phyloP scores from a whole-genome alignment of 768 basidiomycete genomes.

The Naganishia randhawae region DNA sequence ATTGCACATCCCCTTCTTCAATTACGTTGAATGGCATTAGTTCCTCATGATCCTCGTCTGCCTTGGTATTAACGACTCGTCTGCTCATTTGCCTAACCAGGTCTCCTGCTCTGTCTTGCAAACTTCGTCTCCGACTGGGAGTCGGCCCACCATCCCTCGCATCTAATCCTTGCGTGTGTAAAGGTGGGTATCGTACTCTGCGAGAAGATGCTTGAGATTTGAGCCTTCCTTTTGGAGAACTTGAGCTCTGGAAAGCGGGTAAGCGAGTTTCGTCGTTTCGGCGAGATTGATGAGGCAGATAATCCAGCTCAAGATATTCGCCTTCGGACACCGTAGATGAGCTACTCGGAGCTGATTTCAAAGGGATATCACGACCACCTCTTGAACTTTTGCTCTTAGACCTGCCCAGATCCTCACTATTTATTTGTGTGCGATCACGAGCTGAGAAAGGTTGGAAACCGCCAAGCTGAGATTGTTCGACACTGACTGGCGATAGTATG shows the following conservation, averaged over 20 bases:
- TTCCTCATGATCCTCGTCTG: conserved; percentile 5
- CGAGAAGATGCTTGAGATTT: background rate
- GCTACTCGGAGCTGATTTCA: background rate
- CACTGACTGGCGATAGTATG: background rate
- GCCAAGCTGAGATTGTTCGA: too few relatives aligned
- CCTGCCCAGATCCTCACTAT: background rate
- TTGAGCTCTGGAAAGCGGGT: background rate
- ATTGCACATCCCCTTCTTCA: conserved; percentile 12
- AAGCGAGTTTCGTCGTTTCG: background rate
- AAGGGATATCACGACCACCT: too few relatives aligned
- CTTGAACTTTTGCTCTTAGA: background rate
- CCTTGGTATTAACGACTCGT: conserved; percentile 4
- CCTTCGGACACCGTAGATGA: background rate
- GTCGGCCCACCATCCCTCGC: background rate
- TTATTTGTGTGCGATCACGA: background rate
- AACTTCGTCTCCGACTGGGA: background rate
- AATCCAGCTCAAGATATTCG: conserved; percentile 3
- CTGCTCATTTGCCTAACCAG: conserved; percentile 3
- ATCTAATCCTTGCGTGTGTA: background rate
- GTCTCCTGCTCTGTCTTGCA: conserved; percentile 7
- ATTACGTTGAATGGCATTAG: background rate
- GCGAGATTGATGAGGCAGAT: background rate
- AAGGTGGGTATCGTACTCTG: background rate
- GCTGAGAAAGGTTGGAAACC: background rate
- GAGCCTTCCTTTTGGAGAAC: background rate